These are phyloP conservation scores for Agaricus subrufescens DNA, from an alignment of 768 basidiomycete genomes.

Conservation along the genomic window DNA sequence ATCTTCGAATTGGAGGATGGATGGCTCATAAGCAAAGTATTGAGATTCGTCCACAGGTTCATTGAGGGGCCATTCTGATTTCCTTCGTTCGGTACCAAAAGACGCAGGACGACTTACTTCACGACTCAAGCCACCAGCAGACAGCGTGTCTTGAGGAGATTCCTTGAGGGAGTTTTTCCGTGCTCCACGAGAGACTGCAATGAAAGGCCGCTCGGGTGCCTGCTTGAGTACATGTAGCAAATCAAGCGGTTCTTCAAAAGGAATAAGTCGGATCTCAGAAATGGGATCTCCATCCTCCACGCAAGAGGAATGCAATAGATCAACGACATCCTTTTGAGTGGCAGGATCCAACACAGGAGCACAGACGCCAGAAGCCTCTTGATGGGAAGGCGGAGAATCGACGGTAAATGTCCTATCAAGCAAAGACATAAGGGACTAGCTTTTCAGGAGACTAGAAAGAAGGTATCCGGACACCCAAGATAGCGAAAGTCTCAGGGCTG, in stretches of 20 bases:
- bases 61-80: not conserved
- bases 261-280: not conserved
- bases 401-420: slow-evolving; percentile 5
- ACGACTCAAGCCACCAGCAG: not conserved
- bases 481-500: slow-evolving; percentile 53
- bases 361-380: slow-evolving; percentile 4
- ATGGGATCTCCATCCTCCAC: not conserved
- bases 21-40: slow-evolving; percentile 1
- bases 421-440: not conserved
- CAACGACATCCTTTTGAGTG: not conserved
- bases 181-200: not conserved
- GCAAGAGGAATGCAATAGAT: not conserved
- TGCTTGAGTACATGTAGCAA: not conserved
- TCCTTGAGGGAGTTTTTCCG: not conserved
- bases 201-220: not conserved
- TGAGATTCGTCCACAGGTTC: not conserved
- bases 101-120: not conserved
- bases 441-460: not conserved
- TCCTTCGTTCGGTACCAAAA: too few relatives aligned
- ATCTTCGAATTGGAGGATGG: not conserved
- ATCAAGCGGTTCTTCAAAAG: not conserved
- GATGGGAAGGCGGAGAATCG: slow-evolving; percentile 5
- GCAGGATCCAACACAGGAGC: not conserved
- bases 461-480: slow-evolving; percentile 57
- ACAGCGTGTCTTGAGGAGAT: not conserved